Base-by-base conservation (phyloP, 306 rosid species). In the Comarum palustre region DNA sequence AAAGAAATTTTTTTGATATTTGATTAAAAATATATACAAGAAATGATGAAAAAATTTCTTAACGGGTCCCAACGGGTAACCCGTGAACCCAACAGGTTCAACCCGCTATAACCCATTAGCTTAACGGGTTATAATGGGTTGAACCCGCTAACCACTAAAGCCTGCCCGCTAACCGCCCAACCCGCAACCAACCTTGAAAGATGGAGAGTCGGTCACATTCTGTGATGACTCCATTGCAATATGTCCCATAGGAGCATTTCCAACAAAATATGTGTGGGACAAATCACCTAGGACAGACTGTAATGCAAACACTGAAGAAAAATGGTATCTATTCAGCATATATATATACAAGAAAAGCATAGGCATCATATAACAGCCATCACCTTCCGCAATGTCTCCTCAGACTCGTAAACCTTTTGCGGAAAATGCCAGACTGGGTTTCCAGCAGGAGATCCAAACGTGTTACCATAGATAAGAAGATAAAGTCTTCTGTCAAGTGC, bases 241-340 rank as follows among this genome's bases (percentile, higher is more conserved):
- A 82, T 94, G 95, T 68, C 57, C 96, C 92, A 94, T 91, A 52
- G 97, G 99, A 72, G 97, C 96, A 88, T 88, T 94, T 77, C 99
- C 99, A 46, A 89, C 96, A 82, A 94, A 94, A 87, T 94, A 91
- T 45, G 93, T 91, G 72, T 82, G 74, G 66, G 95, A 85, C 62
- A 94, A 92, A 75, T 88, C 96, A 68, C 99, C 96, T 76, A 94
- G 4, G 78, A 88, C 84, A 54, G 91, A 86, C 80, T 84, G 34
- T 76, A 95, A 76, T 25, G 97, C 96, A 75, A 92, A 77, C 99
- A 91, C 97, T 88, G 92, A 51, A 79, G 24, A 16, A 79, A 84
- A 68, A 32, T 31, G 27, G 58, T 27, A 16, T 63, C 60, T 51
- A 59, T 57, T 52, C 47, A 17, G 38, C 13, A 15, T 19, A 19